These are phyloP conservation scores for Yamadazyma jaroonii DNA, from an alignment of 1,139 yeast species.

Conservation along the genomic window DNA sequence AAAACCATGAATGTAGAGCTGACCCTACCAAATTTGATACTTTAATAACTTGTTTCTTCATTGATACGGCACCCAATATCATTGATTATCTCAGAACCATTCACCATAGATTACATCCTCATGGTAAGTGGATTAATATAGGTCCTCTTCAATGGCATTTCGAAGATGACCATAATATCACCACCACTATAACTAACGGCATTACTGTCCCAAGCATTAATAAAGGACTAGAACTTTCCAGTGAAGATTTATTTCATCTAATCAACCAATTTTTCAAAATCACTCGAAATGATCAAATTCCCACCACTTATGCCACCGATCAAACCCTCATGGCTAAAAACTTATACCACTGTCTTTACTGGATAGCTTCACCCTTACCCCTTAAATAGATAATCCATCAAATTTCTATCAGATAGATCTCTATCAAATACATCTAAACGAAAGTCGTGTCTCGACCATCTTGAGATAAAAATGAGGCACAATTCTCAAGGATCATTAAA, in stretches of 20 bases:
- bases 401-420: no score
- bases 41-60: constrained; percentile 69
- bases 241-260: constrained; percentile 50
- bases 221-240: constrained; percentile 62
- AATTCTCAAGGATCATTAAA: constrained; percentile 5
- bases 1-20: constrained; percentile 33
- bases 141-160: constrained; percentile 90
- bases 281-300: constrained; percentile 11
- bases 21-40: constrained; percentile 47
- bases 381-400: no score
- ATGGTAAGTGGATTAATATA: constrained; percentile 76
- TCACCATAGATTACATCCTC: constrained; percentile 45
- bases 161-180: constrained; percentile 49
- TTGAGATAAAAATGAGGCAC: constrained; percentile 2
- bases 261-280: constrained; percentile 55
- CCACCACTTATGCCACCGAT: constrained; percentile 26
- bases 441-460: background rate
- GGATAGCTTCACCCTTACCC: constrained; percentile 41
- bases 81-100: constrained; percentile 67
- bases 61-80: constrained; percentile 76
- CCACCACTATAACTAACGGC: constrained; percentile 16
- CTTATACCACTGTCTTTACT: constrained; percentile 65
- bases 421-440: no score
- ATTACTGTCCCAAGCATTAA: constrained; percentile 29
- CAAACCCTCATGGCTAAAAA: constrained; percentile 52